A percentile compares a stretch with the other conserved stretches of the same genome.
phyloP scores from a whole-genome alignment of 2,329 filamentous ascomycete species.

The Ceratocystis cacaofunesta region DNA sequence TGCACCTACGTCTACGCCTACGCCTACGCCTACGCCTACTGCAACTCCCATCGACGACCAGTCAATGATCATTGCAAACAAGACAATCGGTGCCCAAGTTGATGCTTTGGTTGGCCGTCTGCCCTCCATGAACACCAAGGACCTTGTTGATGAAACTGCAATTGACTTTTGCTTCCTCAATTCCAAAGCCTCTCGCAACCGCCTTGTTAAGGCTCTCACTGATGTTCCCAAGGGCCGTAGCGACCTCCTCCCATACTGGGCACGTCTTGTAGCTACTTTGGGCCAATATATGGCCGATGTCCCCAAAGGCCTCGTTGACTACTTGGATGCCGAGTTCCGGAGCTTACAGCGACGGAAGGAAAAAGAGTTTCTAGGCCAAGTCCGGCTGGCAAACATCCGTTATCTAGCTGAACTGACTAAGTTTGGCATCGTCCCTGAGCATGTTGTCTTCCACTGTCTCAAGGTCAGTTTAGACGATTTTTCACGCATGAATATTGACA shows the following conservation, averaged over 20 bases:
- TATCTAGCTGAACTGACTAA: slow-evolving; percentile 96
- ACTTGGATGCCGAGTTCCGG: slow-evolving; percentile 91
- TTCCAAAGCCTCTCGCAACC: slow-evolving; percentile 91
- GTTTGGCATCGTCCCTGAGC: slow-evolving; percentile 93
- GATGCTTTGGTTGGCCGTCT: slow-evolving; percentile 76
- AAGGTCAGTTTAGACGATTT: slow-evolving; percentile 97
- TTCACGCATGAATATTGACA: slow-evolving; percentile 97
- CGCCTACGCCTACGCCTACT: slow-evolving; percentile 31
- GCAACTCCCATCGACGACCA: slow-evolving; percentile 54
- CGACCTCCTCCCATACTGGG: slow-evolving; percentile 80
- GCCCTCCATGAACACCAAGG: slow-evolving; percentile 85
- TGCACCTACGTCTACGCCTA: slow-evolving; percentile 28
- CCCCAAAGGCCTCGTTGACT: slow-evolving; percentile 77
- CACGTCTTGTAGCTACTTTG: slow-evolving; percentile 82
- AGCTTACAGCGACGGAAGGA: slow-evolving; percentile 93
- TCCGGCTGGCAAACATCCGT: slow-evolving; percentile 86
- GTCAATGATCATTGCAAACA: slow-evolving; percentile 91
- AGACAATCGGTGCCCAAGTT: slow-evolving; percentile 92
- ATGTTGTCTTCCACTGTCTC: slow-evolving; percentile 96
- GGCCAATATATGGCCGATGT: slow-evolving; percentile 90
- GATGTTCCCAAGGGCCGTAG: slow-evolving; percentile 89
- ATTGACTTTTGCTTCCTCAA: slow-evolving; percentile 98
- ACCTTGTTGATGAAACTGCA: slow-evolving; percentile 78
- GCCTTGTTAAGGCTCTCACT: slow-evolving; percentile 80
- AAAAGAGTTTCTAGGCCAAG: slow-evolving; percentile 91